Percentiles rank a stretch among this genome's conserved stretches.
phyloP scores from a whole-genome alignment of 768 basidiomycete genomes.

The Vishniacozyma victoriae region DNA sequence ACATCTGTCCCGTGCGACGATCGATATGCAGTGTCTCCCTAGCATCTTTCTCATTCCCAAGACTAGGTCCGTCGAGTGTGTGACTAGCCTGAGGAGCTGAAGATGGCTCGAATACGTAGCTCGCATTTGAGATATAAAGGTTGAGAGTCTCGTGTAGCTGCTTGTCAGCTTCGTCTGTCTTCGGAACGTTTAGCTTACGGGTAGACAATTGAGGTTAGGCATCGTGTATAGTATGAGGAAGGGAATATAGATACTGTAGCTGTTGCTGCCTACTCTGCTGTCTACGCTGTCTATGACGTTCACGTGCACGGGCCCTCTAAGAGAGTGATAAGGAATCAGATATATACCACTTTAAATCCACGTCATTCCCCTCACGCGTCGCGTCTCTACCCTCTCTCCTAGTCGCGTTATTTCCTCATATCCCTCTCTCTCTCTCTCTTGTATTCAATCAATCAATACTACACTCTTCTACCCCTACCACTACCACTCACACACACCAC shows the following conservation, averaged over 20 bases:
- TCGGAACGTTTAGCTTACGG: background rate
- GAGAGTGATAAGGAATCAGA: no score
- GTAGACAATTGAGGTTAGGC: conserved; percentile 1
- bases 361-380: no score
- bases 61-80: conserved; percentile 11
- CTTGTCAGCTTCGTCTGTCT: background rate
- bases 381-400: no score
- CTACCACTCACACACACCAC: conserved; percentile 2
- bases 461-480: background rate
- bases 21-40: conserved; percentile 48
- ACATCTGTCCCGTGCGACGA: conserved; percentile 45
- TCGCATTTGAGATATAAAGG: conserved; percentile 40
- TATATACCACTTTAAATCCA: no score
- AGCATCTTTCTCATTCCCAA: conserved; percentile 36
- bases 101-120: conserved; percentile 38
- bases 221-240: background rate
- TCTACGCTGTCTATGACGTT: no score
- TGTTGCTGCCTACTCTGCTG: no score
- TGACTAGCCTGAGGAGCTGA: conserved; percentile 16
- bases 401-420: no score
- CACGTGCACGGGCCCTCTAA: no score
- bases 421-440: background rate
- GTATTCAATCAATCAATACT: background rate
- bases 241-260: no score
- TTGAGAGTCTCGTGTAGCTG: conserved; percentile 46